phyloP scores from a whole-genome alignment of 352 stramenopile species.

The Blastocystis sp. region DNA sequence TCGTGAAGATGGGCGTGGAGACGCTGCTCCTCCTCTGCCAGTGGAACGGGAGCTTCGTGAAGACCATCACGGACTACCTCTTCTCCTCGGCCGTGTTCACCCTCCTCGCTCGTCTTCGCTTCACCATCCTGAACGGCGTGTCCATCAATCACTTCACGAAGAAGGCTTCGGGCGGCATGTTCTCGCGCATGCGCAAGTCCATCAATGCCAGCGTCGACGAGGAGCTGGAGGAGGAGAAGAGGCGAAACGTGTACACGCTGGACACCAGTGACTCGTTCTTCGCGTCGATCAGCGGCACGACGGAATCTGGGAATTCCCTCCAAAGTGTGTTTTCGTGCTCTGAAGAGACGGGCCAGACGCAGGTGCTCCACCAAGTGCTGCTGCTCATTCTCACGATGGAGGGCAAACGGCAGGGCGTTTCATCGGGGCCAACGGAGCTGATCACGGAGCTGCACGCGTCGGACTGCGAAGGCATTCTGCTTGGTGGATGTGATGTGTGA shows the following conservation, averaged over 20 bases:
- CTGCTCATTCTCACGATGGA: constrained; percentile 56
- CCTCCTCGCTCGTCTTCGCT: constrained; percentile 32
- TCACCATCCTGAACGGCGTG: constrained; percentile 22
- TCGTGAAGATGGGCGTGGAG: constrained; percentile 43
- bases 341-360: constrained; percentile 19
- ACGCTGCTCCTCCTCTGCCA: constrained; percentile 49
- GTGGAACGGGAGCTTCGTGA: constrained; percentile 61
- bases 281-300: background rate
- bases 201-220: constrained; percentile 4
- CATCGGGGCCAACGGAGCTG: background rate
- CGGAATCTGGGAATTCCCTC: background rate
- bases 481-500: constrained; percentile 18
- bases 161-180: background rate
- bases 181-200: background rate
- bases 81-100: constrained; percentile 56
- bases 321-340: constrained; percentile 37
- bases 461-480: constrained; percentile 31
- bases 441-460: constrained; percentile 47
- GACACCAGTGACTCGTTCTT: constrained; percentile 46
- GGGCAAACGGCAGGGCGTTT: background rate
- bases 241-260: constrained; percentile 1
- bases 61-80: constrained; percentile 54
- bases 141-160: constrained; percentile 10
- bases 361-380: constrained; percentile 23
- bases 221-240: constrained; percentile 14